These are phyloP conservation scores for Pythium biforme DNA, from an alignment of 352 stramenopile genomes.

Conservation along the genomic window DNA sequence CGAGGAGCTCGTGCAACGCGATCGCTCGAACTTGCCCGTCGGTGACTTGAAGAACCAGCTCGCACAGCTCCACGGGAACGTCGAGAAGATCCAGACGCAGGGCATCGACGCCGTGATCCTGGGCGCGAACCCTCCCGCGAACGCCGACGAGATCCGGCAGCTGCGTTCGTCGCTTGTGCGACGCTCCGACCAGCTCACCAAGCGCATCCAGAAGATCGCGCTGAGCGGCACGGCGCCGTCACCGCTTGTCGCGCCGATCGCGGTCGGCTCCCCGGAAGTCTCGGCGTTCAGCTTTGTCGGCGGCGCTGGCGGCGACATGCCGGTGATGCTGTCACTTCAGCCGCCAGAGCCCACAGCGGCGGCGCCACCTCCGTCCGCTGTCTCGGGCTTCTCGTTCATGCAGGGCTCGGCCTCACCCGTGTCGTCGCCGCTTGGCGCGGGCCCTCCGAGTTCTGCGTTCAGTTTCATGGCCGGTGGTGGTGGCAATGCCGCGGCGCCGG, in stretches of 20 bases:
- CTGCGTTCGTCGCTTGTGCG: slow-evolving; percentile 68
- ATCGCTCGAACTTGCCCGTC: slow-evolving; percentile 40
- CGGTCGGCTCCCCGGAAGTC: slow-evolving; percentile 25
- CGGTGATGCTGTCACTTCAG: slow-evolving; percentile 13
- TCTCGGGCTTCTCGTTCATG: slow-evolving; percentile 30
- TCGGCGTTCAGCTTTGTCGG: slow-evolving; percentile 62
- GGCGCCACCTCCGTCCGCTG: background rate
- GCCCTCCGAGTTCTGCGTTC: slow-evolving; percentile 24
- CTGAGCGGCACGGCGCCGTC: slow-evolving; percentile 18
- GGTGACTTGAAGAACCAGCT: slow-evolving; percentile 60
- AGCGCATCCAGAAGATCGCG: slow-evolving; percentile 56
- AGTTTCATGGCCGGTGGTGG: slow-evolving; percentile 20
- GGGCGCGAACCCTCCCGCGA: slow-evolving; percentile 53
- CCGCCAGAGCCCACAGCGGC: slow-evolving; percentile 1
- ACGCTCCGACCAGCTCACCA: slow-evolving; percentile 57
- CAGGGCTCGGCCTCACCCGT: slow-evolving; percentile 14
- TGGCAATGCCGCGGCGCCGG: background rate
- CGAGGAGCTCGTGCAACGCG: slow-evolving; percentile 48
- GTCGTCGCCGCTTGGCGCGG: slow-evolving; percentile 18
- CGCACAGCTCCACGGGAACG: slow-evolving; percentile 65
- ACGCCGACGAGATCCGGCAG: slow-evolving; percentile 70
- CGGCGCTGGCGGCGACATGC: slow-evolving; percentile 6
- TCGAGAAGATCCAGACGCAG: slow-evolving; percentile 81
- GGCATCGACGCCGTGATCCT: slow-evolving; percentile 82
- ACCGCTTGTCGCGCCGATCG: slow-evolving; percentile 3